phyloP scores from a whole-genome alignment of 2,329 filamentous ascomycete species.

The Penicillium sp. region DNA sequence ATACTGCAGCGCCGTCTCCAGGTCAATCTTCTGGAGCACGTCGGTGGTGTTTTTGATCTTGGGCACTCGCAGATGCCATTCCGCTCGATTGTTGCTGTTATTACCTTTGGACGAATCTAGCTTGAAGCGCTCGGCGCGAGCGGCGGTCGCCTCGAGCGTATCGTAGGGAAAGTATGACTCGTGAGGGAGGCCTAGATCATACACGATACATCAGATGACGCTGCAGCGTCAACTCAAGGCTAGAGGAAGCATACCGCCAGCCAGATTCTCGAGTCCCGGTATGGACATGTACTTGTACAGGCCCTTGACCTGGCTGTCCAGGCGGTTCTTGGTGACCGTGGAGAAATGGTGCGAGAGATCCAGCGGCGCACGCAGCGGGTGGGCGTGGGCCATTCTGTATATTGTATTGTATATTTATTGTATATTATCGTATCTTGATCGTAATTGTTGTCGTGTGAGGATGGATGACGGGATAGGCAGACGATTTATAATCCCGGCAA shows the following conservation, averaged over 20 bases:
- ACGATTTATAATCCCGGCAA: neutral
- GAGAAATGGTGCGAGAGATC: conserved; percentile 80
- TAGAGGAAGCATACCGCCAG: conserved; percentile 46
- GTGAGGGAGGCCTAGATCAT: conserved; percentile 67
- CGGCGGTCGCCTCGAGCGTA: conserved; percentile 77
- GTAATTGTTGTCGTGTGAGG: too few species aligned
- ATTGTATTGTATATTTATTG: neutral
- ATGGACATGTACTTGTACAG: conserved; percentile 81
- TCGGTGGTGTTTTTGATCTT: conserved; percentile 60
- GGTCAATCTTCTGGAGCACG: conserved; percentile 67
- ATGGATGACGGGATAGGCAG: too few species aligned
- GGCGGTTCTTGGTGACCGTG: conserved; percentile 60
- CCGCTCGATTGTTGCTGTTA: conserved; percentile 27
- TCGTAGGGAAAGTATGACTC: conserved; percentile 83
- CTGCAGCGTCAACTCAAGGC: neutral
- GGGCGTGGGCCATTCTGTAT: neutral
- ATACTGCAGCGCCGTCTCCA: conserved; percentile 81
- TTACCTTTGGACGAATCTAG: conserved; percentile 41
- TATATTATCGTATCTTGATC: neutral
- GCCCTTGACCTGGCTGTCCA: conserved; percentile 66
- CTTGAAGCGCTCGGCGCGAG: conserved; percentile 68
- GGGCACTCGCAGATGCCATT: conserved; percentile 66
- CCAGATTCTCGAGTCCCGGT: conserved; percentile 59
- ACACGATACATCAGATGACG: conserved; percentile 8
- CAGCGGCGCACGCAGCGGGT: conserved; percentile 50